phyloP scores from a whole-genome alignment of 129 eudicot genomes.

The Pseudognaphalium luteoalbum region DNA sequence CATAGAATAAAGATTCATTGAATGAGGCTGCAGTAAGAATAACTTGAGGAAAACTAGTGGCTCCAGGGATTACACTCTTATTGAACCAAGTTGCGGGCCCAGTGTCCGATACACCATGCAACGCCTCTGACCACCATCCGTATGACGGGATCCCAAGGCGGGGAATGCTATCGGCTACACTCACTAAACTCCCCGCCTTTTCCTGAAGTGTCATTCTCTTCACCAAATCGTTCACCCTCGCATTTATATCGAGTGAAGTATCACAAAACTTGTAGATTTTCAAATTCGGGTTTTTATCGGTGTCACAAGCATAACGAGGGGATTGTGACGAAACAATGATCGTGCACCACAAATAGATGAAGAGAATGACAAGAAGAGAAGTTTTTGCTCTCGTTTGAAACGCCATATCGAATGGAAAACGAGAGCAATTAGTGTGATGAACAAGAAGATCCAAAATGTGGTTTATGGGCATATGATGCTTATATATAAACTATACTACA shows the following conservation, averaged over 20 bases:
- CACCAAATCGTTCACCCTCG: conserved; percentile 43
- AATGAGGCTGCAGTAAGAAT: conserved; percentile 77
- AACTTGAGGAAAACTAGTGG: conserved; percentile 88
- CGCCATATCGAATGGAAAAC: conserved; percentile 21
- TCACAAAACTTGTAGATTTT: conserved; percentile 36
- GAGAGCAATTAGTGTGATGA: neutral
- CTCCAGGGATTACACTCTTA: conserved; percentile 46
- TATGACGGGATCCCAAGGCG: conserved; percentile 54
- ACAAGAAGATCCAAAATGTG: conserved; percentile 8
- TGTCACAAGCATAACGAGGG: conserved; percentile 43
- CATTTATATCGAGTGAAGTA: conserved; percentile 27
- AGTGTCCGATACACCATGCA: conserved; percentile 55
- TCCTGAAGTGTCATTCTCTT: conserved; percentile 47
- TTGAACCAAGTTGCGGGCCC: conserved; percentile 53
- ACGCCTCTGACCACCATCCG: conserved; percentile 74
- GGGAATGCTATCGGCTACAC: conserved; percentile 40
- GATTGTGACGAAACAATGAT: conserved; percentile 8
- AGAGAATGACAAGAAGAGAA: conserved; percentile 8
- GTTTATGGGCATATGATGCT: neutral
- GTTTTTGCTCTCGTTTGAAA: conserved; percentile 1
- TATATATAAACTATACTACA: neutral
- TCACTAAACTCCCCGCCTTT: conserved; percentile 51
- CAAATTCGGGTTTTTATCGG: conserved; percentile 23
- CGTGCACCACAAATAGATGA: conserved; percentile 1
- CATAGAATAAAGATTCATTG: conserved; percentile 62